Evolutionary conservation across 2,329 filamentous ascomycete species (phyloP).

Genomic region (Aureobasidium sp.): DNA sequence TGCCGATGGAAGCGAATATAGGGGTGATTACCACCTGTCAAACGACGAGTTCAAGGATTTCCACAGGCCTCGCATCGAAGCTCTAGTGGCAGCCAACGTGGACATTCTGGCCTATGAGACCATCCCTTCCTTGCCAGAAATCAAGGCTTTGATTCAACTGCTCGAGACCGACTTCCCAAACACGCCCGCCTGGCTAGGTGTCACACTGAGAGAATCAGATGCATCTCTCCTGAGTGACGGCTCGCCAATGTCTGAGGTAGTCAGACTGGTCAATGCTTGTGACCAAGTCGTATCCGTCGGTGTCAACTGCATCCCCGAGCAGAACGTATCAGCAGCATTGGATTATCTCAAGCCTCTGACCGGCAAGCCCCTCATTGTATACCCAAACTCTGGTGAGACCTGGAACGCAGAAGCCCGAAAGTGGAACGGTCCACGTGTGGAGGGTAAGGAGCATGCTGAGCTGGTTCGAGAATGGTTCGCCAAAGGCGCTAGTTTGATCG

Average conservation of each 20-base stretch:
- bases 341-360: conserved; percentile 24
- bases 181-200: conserved; percentile 33
- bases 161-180: conserved; percentile 30
- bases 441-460: conserved; percentile 20
- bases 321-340: conserved; percentile 28
- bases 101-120: conserved; percentile 40
- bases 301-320: conserved; percentile 36
- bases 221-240: conserved; percentile 33
- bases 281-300: conserved; percentile 34
- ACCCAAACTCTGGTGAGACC: conserved; percentile 40
- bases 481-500: conserved; percentile 34
- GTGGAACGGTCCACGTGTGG: conserved; percentile 22
- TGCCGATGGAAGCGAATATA: conserved; percentile 39
- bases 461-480: conserved; percentile 27
- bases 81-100: conserved; percentile 32
- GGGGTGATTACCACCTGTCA: conserved; percentile 31
- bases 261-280: conserved; percentile 22
- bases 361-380: conserved; percentile 29
- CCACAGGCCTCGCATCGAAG: conserved; percentile 35
- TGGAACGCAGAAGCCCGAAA: conserved; percentile 35
- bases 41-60: conserved; percentile 30
- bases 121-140: conserved; percentile 34
- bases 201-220: conserved; percentile 29
- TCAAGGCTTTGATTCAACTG: conserved; percentile 31
- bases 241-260: conserved; percentile 28